Conservation (phyloP, 208 protist genomes). For the Acanthamoeba divionensis region DNA sequence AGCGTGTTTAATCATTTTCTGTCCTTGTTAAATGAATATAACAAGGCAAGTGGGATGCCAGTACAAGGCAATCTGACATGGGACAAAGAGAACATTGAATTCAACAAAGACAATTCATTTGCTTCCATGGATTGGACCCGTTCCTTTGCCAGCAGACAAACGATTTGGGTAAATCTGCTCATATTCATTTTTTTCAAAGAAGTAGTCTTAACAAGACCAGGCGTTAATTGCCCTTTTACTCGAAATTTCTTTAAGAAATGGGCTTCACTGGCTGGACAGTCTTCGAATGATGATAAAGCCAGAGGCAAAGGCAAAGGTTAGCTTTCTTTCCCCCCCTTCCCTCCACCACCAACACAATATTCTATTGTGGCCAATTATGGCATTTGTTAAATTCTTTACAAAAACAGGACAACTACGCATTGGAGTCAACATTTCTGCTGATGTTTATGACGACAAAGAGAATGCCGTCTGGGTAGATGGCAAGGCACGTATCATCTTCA, state of each 20-base stretch:
- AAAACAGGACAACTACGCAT: background rate
- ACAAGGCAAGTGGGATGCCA: background rate
- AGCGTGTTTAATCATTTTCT: too few species aligned
- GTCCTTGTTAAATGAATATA: too few species aligned
- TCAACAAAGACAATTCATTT: background rate
- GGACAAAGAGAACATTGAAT: background rate
- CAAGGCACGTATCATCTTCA: background rate
- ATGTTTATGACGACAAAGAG: background rate
- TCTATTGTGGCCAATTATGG: background rate
- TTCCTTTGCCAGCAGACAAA: background rate
- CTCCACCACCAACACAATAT: background rate
- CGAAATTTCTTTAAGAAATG: too few species aligned
- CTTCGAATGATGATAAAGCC: too few species aligned
- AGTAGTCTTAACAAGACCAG: too few species aligned
- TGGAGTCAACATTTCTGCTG: background rate
- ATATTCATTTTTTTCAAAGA: too few species aligned
- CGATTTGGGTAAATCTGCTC: too few species aligned
- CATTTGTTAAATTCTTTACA: background rate
- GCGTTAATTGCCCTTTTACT: too few species aligned
- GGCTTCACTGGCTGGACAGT: background rate
- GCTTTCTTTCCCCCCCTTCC: background rate
- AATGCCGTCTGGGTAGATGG: background rate
- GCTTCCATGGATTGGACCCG: constrained; percentile 24
- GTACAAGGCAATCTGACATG: background rate
- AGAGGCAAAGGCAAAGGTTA: background rate